Conservation (phyloP, 306 rosid species). For the Pyrus betulifolia region DNA sequence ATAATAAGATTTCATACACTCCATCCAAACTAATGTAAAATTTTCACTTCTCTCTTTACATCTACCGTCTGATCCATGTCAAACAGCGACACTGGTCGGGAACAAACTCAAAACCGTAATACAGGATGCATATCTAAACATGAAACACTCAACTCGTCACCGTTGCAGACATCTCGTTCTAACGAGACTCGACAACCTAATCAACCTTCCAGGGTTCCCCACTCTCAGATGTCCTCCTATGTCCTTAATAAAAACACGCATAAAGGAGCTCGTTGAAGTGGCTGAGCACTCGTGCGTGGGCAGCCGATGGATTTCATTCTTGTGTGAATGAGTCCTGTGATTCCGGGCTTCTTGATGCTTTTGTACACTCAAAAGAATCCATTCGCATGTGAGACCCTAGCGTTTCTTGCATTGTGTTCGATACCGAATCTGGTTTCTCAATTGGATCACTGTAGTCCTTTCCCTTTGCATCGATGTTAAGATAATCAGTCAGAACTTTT, state of each 20-base stretch:
- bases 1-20: neutral
- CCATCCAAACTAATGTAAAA: constrained; percentile 2
- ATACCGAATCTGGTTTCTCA: constrained; percentile 24
- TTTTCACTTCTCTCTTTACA: constrained; percentile 17
- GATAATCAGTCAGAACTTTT: constrained; percentile 76
- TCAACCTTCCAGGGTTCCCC: neutral
- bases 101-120: constrained; percentile 7
- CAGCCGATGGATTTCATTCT: neutral
- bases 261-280: neutral
- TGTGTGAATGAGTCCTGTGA: constrained; percentile 10
- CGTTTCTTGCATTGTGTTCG: constrained; percentile 25
- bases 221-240: constrained; percentile 1
- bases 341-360: constrained; percentile 21
- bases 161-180: constrained; percentile 10
- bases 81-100: neutral
- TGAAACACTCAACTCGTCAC: constrained; percentile 12
- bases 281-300: neutral
- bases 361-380: constrained; percentile 26
- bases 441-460: constrained; percentile 18
- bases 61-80: constrained; percentile 1
- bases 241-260: neutral
- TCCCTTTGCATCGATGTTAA: constrained; percentile 49
- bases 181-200: neutral
- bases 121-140: constrained; percentile 1
- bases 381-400: constrained; percentile 28